Conservation (phyloP, 2,329 filamentous ascomycete genomes). For the Aureobasidium sp. region DNA sequence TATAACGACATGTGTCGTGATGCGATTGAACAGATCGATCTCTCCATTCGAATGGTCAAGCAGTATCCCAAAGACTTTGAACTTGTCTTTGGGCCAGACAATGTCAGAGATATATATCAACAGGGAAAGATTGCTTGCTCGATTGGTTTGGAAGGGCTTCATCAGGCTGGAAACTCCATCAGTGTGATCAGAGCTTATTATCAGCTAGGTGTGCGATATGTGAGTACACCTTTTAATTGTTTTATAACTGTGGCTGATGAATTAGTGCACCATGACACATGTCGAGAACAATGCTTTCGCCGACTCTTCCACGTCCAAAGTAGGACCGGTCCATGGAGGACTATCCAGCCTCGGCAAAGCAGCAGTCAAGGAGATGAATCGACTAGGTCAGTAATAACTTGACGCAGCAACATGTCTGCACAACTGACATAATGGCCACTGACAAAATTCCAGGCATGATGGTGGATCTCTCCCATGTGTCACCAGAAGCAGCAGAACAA, state of each 20-base stretch:
- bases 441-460: constrained; percentile 18
- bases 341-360: constrained; percentile 24
- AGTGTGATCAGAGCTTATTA: constrained; percentile 32
- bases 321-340: constrained; percentile 18
- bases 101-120: constrained; percentile 27
- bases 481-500: constrained; percentile 19
- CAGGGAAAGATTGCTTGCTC: constrained; percentile 31
- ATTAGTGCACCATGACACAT: constrained; percentile 20
- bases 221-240: constrained; percentile 19
- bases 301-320: constrained; percentile 18
- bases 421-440: neutral
- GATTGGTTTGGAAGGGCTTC: constrained; percentile 33
- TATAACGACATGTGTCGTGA: constrained; percentile 24
- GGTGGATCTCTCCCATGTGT: constrained; percentile 20
- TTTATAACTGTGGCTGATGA: neutral
- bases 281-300: constrained; percentile 22
- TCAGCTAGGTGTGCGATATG: constrained; percentile 34
- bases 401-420: neutral
- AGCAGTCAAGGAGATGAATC: constrained; percentile 33
- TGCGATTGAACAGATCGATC: constrained; percentile 23
- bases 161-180: constrained; percentile 32
- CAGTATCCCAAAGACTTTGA: constrained; percentile 26
- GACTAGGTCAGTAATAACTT: constrained; percentile 23
- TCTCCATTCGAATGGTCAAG: constrained; percentile 26
- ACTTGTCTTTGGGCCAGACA: constrained; percentile 24